Conservation (phyloP, 352 stramenopile species). For the Thalassiosira livingstoniorum region DNA sequence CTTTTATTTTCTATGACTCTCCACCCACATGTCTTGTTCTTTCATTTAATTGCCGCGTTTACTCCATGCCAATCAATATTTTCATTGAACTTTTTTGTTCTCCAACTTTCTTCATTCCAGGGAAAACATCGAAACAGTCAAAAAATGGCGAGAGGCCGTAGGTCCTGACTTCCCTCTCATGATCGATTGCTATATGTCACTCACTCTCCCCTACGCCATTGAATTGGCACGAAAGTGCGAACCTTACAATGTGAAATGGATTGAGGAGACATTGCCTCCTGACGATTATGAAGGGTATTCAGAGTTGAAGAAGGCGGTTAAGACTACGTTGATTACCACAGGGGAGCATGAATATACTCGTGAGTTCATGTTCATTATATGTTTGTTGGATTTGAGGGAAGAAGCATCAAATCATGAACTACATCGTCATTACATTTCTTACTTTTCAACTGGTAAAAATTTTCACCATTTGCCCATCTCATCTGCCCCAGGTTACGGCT, state of each 20-base stretch:
- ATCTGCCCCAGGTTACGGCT: slow-evolving; percentile 68
- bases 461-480: too few relatives aligned
- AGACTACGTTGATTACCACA: slow-evolving; percentile 68
- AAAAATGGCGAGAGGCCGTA: slow-evolving; percentile 68
- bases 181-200: slow-evolving; percentile 78
- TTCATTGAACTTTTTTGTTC: background rate
- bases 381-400: background rate
- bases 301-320: slow-evolving; percentile 62
- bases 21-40: too few relatives aligned
- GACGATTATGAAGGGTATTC: slow-evolving; percentile 77
- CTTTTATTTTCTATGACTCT: too few relatives aligned
- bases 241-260: slow-evolving; percentile 75
- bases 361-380: slow-evolving; percentile 13
- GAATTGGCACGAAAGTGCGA: slow-evolving; percentile 67
- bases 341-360: slow-evolving; percentile 78
- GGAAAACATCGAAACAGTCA: slow-evolving; percentile 69
- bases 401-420: too few relatives aligned
- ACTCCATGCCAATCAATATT: too few relatives aligned
- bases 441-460: too few relatives aligned
- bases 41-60: too few relatives aligned
- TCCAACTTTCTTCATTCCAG: too few relatives aligned
- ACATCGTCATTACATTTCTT: too few relatives aligned
- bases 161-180: slow-evolving; percentile 71
- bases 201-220: slow-evolving; percentile 73
- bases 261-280: slow-evolving; percentile 72